Base-by-base conservation (phyloP, 768 basidiomycete genomes). In the Mycena floridula region DNA sequence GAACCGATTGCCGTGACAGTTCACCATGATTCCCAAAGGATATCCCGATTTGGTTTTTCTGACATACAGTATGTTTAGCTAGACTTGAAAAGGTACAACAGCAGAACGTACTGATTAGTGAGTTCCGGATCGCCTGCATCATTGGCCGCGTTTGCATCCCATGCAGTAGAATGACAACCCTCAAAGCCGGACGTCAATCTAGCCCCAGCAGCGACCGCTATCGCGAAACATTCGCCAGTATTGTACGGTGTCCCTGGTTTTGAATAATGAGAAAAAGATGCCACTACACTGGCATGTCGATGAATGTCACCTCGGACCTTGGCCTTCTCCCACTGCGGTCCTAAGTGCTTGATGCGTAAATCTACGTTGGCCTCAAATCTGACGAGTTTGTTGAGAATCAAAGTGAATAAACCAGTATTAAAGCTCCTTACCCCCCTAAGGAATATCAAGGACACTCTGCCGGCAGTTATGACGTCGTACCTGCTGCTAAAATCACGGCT, bases 101-200 rank as follows among this genome's bases (percentile, higher is more conserved):
- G n/a, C 18, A 7, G 32, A 13, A 35, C 13, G 59, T 70, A 82
- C 50, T 82, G 81, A 56, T 87, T 85, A 46, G 77, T 82, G 44
- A 82, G 58, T 38, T 66, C 64, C 40, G 81, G 75, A 45, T 77
- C 68, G 16, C 83, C 82, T 13, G 62, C 55, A 25, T 77, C 63
- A 16, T 59, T 47, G 1, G 72, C 63, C 1, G 81, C 77, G 51
- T 82, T 70, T 15, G 78, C 79, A 52, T 84, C 84, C 83, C 83
- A 85, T 53, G 74, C 76, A 4, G 82, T 83, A 47, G 78, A 81
- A 53, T 85, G 84, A 50, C 84, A 86, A n/a, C 81, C 76, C 38
- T 52, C 56, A 76, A 79, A 85, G 61, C 85, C 80, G n/a, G 82
- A 82, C 0, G 64, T 60, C n/a, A 78, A 63, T 42, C 69, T 68